Evolutionary conservation across 1,284 basidiomycete genomes (phyloP), one percentile per base, ranked within the genome.

Genomic region (Blastosporella zonata): DNA sequence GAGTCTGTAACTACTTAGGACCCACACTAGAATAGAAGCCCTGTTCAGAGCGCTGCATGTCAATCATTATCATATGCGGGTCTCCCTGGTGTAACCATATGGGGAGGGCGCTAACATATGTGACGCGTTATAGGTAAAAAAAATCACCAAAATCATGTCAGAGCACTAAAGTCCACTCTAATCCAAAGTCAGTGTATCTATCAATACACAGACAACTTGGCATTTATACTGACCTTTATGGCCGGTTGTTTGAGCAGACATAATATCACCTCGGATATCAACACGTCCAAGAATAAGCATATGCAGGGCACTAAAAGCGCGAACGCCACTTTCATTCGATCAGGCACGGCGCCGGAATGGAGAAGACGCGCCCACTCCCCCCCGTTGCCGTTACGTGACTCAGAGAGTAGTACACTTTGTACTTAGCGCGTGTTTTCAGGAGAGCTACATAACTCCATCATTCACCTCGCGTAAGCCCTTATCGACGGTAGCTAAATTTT

Each of bases 21-120:
- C 28, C 17, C 20, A 44, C 41, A 41, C 46, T 27, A 43, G 25
- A 46, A 47, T 33, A 40, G 33, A 48, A 38, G 36, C 20, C 28
- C 47, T 49, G 36, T 41, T 17, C n/a, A 3, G 15, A 28, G 27
- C 47, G 33, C 41, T 50, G 35, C 17, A 43, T 38, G 39, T 31
- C 34, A 43, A 41, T 46, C 38, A 41, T 23, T 2, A 33, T 18
- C 13, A 33, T 22, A n/a, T 31, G 29, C 13, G 10, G 13, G 35
- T 9, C 7, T 2, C 31, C 17, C 23, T 12, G 35, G 13, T 15
- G 43, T 49, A 31, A 45, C 42, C 38, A 43, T 41, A 31, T 43
- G 25, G 33, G 39, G 33, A 27, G 23, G 18, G 18, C 21, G n/a
- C 5, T 25, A n/a, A 27, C 17, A 34, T 27, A 10, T n/a, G 29